phyloP scores from a whole-genome alignment of 2,329 filamentous ascomycete genomes.

The Boeremia lycopersici region DNA sequence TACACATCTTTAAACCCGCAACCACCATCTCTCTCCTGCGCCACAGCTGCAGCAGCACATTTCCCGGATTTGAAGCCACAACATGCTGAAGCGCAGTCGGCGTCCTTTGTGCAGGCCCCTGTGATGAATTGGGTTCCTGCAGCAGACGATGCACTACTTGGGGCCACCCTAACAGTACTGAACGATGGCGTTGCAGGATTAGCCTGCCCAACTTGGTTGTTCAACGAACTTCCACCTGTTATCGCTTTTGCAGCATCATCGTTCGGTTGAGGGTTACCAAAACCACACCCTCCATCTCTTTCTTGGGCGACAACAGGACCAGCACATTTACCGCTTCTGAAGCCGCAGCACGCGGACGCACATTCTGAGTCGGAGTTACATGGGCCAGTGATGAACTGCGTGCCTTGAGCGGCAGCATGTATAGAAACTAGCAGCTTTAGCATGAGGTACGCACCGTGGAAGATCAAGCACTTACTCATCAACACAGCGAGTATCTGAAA shows the following conservation, averaged over 20 bases:
- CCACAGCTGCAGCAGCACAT: neutral
- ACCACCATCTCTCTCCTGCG: neutral
- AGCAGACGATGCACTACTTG: neutral
- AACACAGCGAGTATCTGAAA: neutral
- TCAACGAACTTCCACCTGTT: neutral
- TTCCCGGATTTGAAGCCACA: slow-evolving; percentile 3
- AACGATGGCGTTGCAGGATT: neutral
- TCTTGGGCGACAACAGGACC: slow-evolving; percentile 1
- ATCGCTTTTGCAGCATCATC: neutral
- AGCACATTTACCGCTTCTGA: slow-evolving; percentile 3
- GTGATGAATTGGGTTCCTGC: slow-evolving; percentile 2
- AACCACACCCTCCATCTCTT: slow-evolving; percentile 1
- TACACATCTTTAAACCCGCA: neutral
- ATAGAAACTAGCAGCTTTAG: neutral
- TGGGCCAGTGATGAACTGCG: slow-evolving; percentile 1
- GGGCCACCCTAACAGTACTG: neutral
- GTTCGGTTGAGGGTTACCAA: neutral
- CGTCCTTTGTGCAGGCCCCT: neutral
- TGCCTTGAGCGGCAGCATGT: neutral
- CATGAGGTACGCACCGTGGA: too few relatives aligned
- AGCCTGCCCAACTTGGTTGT: neutral
- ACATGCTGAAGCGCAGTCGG: neutral
- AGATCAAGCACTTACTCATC: neutral
- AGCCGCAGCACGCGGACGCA: slow-evolving; percentile 3
- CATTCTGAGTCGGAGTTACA: neutral